Conservation (phyloP, 805 yeast genomes). For the Cyberlindnera mississippiensis region DNA sequence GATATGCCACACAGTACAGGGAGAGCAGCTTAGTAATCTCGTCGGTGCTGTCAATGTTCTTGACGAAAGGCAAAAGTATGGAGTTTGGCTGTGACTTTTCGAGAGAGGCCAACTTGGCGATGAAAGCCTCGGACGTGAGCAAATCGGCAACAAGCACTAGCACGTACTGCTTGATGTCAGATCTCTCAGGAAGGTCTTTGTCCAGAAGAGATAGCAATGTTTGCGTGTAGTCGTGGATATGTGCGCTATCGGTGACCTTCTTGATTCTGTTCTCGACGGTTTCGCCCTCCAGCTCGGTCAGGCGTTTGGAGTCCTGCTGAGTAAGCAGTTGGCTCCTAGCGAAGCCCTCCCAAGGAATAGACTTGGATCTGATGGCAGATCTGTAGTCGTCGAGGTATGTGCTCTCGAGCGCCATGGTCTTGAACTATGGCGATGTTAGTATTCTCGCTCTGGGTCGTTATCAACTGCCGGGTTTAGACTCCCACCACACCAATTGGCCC, state of each 20-base stretch:
- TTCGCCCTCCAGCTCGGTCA: slow-evolving; percentile 35
- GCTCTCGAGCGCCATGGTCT: slow-evolving; percentile 47
- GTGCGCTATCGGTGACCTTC: slow-evolving; percentile 34
- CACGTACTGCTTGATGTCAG: slow-evolving; percentile 55
- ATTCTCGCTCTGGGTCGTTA: not conserved
- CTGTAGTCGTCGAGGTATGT: slow-evolving; percentile 61
- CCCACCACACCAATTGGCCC: too few species aligned
- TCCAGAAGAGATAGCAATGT: slow-evolving; percentile 52
- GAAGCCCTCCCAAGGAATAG: slow-evolving; percentile 91
- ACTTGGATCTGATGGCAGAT: slow-evolving; percentile 66
- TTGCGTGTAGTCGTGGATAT: slow-evolving; percentile 49
- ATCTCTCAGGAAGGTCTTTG: slow-evolving; percentile 48
- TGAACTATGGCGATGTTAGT: slow-evolving; percentile 3
- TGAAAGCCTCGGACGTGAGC: slow-evolving; percentile 30
- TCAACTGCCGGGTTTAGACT: too few species aligned
- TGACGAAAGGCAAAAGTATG: slow-evolving; percentile 40
- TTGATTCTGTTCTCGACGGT: slow-evolving; percentile 33
- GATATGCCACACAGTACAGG: slow-evolving; percentile 48
- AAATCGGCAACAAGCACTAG: slow-evolving; percentile 61
- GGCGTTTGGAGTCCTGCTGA: slow-evolving; percentile 55
- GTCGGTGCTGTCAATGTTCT: slow-evolving; percentile 52
- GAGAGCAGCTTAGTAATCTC: slow-evolving; percentile 52
- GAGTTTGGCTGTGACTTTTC: slow-evolving; percentile 3
- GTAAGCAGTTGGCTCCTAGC: slow-evolving; percentile 68
- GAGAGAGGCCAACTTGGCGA: slow-evolving; percentile 36